Base-by-base conservation (phyloP, 2,329 filamentous ascomycete genomes). In the Shiraia sp. region DNA sequence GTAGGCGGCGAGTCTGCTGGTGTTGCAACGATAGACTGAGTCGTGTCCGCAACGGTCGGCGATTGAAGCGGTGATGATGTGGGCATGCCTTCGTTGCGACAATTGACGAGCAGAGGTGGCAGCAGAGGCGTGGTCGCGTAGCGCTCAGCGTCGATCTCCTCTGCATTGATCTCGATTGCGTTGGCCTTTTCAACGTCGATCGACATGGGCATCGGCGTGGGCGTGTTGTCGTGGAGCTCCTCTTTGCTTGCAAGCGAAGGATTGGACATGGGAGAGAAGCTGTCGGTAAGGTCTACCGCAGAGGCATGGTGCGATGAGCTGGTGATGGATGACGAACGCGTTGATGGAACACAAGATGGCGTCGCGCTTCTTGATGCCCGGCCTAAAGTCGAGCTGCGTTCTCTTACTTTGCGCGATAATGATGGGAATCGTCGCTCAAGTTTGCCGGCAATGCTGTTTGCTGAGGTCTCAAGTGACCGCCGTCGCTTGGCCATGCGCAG, bases 31-130 rank as follows among this genome's bases (percentile, higher is more conserved):
- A 72, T 57, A 12, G 75, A 76, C 6, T 70, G 46, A 25, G 71
- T 69, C 27, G 78, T 72, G n/a, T 84, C 82, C 8, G 58, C 88
- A 13, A 93, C 80, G 0, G 83, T 86, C 0, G 90, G 90, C 0
- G 90, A 95, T 68, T 95, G 89, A 17, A 95, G 75, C n/a, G 91
- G 90, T 6, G 90, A 95, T 44, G 88, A 80, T 23, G 86, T 75
- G 1, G 79, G 78, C 0, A 82, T 78, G 29, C 81, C 73, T 26
- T 74, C 68, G 31, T 75, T 70, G 24, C 78, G 72, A 15, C 77
- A 71, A 40, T 81, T 79, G 19, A 81, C 83, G 74, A 95, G 80
- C 25, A 93, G 77, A 0, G 91, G 91, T 6, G 91, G 91, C 2
- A 96, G 77, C 6, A 96, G 78, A 27, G 91, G 92, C 2, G 91